These are phyloP conservation scores for Aspergillus alliaceus DNA, from an alignment of 2,329 filamentous ascomycete species.

Conservation along the genomic window DNA sequence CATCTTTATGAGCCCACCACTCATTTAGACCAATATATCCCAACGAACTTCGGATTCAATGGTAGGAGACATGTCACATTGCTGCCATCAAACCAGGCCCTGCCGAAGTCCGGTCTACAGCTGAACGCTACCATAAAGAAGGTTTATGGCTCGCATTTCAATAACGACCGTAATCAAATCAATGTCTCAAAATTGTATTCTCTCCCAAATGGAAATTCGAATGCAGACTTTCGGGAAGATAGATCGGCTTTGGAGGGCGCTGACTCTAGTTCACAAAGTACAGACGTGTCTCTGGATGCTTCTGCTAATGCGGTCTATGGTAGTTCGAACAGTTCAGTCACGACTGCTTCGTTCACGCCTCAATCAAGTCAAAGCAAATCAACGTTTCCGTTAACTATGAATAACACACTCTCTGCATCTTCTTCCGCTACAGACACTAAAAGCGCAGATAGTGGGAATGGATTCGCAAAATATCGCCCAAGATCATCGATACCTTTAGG, in stretches of 20 bases:
- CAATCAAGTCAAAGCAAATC: constrained; percentile 25
- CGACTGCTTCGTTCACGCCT: constrained; percentile 27
- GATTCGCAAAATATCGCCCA: constrained; percentile 59
- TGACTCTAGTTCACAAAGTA: constrained; percentile 16
- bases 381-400: constrained; percentile 24
- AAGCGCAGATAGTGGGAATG: constrained; percentile 25
- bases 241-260: constrained; percentile 3
- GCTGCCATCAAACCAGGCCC: constrained; percentile 2
- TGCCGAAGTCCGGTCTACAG: background rate
- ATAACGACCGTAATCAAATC: background rate
- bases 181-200: background rate
- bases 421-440: constrained; percentile 17
- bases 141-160: background rate
- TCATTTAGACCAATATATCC: constrained; percentile 16
- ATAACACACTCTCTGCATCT: constrained; percentile 15
- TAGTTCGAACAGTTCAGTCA: constrained; percentile 27
- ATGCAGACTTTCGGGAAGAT: constrained; percentile 2
- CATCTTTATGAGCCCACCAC: constrained; percentile 1
- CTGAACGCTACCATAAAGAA: background rate
- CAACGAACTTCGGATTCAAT: constrained; percentile 5
- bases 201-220: background rate
- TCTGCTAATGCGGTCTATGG: constrained; percentile 20
- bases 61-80: constrained; percentile 1
- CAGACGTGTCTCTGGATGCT: constrained; percentile 15
- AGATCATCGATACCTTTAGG: constrained; percentile 81